Conservation (phyloP, 2,329 filamentous ascomycete genomes). For the Fusarium bactridioides region DNA sequence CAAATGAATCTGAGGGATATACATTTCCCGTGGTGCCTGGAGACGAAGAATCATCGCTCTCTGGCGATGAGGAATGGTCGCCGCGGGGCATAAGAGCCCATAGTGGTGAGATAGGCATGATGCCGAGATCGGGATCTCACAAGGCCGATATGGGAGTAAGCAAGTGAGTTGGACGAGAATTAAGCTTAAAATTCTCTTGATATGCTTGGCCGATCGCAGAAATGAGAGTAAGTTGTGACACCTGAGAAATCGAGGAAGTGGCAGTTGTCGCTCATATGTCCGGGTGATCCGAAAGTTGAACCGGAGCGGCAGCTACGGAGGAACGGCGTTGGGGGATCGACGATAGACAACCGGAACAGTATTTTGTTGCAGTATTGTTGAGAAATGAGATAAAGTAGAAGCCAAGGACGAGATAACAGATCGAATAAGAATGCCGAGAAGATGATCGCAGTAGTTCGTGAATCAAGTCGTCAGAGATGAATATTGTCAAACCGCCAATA, state of each 20-base stretch:
- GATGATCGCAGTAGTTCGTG: background rate
- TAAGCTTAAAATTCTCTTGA: conserved; percentile 20
- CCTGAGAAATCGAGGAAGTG: conserved; percentile 5
- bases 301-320: conserved; percentile 25
- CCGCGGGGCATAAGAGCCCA: conserved; percentile 28
- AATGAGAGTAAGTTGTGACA: conserved; percentile 6
- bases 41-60: conserved; percentile 24
- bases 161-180: background rate
- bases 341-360: conserved; percentile 10
- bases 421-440: background rate
- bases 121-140: conserved; percentile 1
- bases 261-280: conserved; percentile 16
- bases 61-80: conserved; percentile 37
- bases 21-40: conserved; percentile 16
- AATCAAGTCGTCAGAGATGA: background rate
- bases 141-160: background rate
- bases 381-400: background rate
- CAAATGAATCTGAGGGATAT: conserved; percentile 25
- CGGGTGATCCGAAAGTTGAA: conserved; percentile 31
- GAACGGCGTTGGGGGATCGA: conserved; percentile 28
- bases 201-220: background rate
- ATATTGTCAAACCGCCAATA: conserved; percentile 13
- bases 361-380: background rate
- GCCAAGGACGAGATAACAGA: background rate
- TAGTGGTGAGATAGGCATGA: conserved; percentile 18